Base-by-base conservation (phyloP, 192 early-diverging fungal genomes). In the Jimgerdemannia flammicorona region DNA sequence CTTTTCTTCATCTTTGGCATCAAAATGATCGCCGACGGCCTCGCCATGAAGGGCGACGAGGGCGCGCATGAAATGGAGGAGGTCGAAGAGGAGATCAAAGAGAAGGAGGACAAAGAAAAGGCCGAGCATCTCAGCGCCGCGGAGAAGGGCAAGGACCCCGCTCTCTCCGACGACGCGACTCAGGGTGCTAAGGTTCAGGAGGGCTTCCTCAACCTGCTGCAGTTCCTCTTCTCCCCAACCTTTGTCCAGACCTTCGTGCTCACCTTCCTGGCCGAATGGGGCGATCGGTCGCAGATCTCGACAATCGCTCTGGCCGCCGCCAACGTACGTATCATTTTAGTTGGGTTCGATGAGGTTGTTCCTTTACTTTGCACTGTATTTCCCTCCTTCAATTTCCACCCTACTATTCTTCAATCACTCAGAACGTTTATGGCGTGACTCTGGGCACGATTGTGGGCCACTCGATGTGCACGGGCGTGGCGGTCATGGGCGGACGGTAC, bases 261-360 rank as follows among this genome's bases (percentile, higher is more conserved):
- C 77, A 98, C 96, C 54, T 99, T 99, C 75, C 74, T 99, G 73
- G 98, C 94, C 63, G 98, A 99, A 79, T 99, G 97, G 96, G 97
- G 96, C 14, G 96, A 99, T 81, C 89, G 96, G 40, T 96, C 95
- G 72, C 97, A 99, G 84, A 94, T 98, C 73, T 92, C 96, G 3
- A 98, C 97, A 3, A 96, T 99, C 79, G 97, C 96, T 44, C 84
- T 99, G 71, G 96, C 95, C 64, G 96, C 96, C 19, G 95, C 97
- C n/a, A 89, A 91, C 76, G 90, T 91, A 85, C 78, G 78, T 76
- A 43, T 63, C 59, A 40, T 18, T 69, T 3, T 69, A 20, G n/a
- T 3, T 43, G 29, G 41, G 7, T 10, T 10, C 54, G 59, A 11
- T 18, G 70, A 78, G 39, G 18, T 40, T 3, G 20, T 42, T 19